These are phyloP conservation scores for Fusarium phyllophilum DNA, from an alignment of 2,329 filamentous ascomycete genomes.

Conservation along the genomic window DNA sequence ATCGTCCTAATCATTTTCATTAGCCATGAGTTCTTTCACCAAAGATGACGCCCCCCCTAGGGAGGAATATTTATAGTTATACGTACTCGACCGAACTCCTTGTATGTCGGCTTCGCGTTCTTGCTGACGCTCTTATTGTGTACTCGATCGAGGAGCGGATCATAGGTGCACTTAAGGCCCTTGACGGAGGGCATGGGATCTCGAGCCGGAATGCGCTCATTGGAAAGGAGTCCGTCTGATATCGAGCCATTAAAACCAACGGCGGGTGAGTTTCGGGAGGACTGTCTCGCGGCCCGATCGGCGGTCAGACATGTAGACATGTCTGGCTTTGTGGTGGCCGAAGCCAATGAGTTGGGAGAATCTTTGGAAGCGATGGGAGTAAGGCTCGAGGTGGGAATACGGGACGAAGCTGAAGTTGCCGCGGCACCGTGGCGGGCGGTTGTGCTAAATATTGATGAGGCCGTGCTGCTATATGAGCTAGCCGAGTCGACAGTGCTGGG, in stretches of 20 bases:
- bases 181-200: constrained; percentile 64
- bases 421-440: constrained; percentile 55
- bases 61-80: constrained; percentile 55
- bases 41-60: constrained; percentile 70
- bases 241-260: constrained; percentile 48
- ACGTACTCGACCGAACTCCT: constrained; percentile 75
- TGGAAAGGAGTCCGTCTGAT: constrained; percentile 48
- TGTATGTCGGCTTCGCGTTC: constrained; percentile 68
- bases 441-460: constrained; percentile 76
- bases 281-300: constrained; percentile 47
- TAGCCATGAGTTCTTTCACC: constrained; percentile 65
- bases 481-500: constrained; percentile 77
- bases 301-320: constrained; percentile 63
- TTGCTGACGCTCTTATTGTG: constrained; percentile 63
- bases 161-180: constrained; percentile 69
- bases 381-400: constrained; percentile 55
- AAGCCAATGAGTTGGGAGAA: constrained; percentile 61
- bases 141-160: constrained; percentile 65
- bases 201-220: constrained; percentile 64
- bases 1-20: constrained; percentile 75
- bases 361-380: constrained; percentile 64
- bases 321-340: constrained; percentile 63
- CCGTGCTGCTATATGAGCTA: constrained; percentile 76
- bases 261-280: constrained; percentile 43
- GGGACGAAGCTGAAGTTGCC: constrained; percentile 52